Evolutionary conservation across 2,329 filamentous ascomycete species (phyloP).

Genomic region (Cladophialophora exuberans): DNA sequence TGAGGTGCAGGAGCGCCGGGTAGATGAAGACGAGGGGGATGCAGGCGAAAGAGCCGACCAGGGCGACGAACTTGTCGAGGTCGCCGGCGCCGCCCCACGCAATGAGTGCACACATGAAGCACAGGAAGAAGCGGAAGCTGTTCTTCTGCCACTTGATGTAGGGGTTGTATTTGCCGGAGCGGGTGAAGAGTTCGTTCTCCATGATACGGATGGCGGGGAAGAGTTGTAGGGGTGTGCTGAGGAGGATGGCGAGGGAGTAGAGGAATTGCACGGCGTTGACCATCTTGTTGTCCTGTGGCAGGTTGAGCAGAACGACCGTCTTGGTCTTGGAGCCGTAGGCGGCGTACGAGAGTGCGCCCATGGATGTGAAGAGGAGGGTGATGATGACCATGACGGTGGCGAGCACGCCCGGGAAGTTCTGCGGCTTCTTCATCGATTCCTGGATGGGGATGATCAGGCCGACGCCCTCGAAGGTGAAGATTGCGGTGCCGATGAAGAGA

Average conservation of each 20-base stretch:
- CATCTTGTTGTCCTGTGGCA: constrained; percentile 92
- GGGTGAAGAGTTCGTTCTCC: constrained; percentile 89
- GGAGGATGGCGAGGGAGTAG: constrained; percentile 95
- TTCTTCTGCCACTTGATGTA: constrained; percentile 99
- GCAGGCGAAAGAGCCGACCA: constrained; percentile 97
- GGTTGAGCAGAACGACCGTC: constrained; percentile 93
- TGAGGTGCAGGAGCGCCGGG: constrained; percentile 91
- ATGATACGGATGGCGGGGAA: constrained; percentile 97
- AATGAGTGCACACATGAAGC: constrained; percentile 80
- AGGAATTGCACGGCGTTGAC: constrained; percentile 96
- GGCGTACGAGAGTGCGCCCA: constrained; percentile 92
- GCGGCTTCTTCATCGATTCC: constrained; percentile 89
- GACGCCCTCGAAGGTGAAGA: constrained; percentile 98
- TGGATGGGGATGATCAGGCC: constrained; percentile 98
- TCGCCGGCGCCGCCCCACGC: constrained; percentile 92
- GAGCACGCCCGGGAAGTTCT: constrained; percentile 88
- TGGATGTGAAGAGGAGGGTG: constrained; percentile 84
- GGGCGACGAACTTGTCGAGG: constrained; percentile 93
- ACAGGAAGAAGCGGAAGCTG: constrained; percentile 89
- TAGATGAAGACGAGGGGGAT: constrained; percentile 98
- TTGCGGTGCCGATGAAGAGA: constrained; percentile 96
- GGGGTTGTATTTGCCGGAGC: constrained; percentile 95
- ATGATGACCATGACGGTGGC: constrained; percentile 93
- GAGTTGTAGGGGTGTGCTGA: constrained; percentile 93
- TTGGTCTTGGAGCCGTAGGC: constrained; percentile 94